phyloP scores from a whole-genome alignment of 106 monocot species.

The Acanthochlamys bracteata region DNA sequence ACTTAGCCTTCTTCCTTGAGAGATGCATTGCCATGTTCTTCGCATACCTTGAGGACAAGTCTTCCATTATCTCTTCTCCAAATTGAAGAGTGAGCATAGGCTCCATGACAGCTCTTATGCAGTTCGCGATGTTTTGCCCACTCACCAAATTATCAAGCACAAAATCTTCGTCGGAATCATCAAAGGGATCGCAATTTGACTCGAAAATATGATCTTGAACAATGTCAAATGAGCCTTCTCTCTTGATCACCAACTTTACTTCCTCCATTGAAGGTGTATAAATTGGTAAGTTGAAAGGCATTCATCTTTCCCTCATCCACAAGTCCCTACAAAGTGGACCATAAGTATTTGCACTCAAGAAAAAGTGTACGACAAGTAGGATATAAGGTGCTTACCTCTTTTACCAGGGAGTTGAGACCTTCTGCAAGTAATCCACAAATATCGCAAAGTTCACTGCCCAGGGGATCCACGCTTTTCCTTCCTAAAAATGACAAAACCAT shows the following conservation, averaged over 20 bases:
- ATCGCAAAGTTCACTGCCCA: conserved; percentile 1
- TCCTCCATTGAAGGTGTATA: conserved; percentile 26
- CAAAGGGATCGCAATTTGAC: conserved; percentile 18
- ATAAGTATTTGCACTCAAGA: not conserved
- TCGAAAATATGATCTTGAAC: conserved; percentile 11
- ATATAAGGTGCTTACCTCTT: too few species aligned
- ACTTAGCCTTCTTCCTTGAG: not conserved
- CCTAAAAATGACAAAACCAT: conserved; percentile 20
- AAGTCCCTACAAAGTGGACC: conserved; percentile 7
- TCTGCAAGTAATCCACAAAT: conserved; percentile 16
- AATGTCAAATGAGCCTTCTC: conserved; percentile 18
- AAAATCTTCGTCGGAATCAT: conserved; percentile 7
- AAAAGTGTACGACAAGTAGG: too few species aligned
- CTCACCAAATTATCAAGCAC: conserved; percentile 10
- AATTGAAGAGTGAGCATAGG: conserved; percentile 34
- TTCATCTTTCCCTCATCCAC: conserved; percentile 11
- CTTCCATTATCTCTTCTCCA: conserved; percentile 25
- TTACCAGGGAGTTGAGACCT: conserved; percentile 20
- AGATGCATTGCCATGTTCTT: not conserved
- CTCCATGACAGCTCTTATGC: conserved; percentile 26
- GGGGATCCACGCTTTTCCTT: conserved; percentile 8
- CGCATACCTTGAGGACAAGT: not conserved
- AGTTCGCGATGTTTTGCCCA: conserved; percentile 20
- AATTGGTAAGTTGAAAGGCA: not conserved
- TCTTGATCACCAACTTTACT: conserved; percentile 10